Conservation (phyloP, 2,329 filamentous ascomycete genomes). For the Macrophomina phaseolina region DNA sequence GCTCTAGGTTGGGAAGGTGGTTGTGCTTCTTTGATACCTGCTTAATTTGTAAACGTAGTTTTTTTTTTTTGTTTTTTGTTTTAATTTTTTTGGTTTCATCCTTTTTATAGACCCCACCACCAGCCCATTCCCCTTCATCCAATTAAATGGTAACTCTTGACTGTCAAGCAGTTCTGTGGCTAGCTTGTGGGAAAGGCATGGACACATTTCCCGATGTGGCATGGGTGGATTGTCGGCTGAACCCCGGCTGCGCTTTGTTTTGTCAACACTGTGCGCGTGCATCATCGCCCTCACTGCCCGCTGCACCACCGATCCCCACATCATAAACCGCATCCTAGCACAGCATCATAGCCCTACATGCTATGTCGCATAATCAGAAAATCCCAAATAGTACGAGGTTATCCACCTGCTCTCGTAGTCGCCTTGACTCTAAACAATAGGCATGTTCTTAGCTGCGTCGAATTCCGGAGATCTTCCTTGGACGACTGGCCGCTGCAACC, state of each 20-base stretch:
- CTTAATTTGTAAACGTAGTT: slow-evolving; percentile 9
- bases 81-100: not conserved
- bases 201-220: not conserved
- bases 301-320: not conserved
- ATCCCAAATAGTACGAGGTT: not conserved
- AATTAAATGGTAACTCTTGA: no score
- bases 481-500: slow-evolving; percentile 51
- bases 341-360: slow-evolving; percentile 10
- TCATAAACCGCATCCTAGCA: slow-evolving; percentile 6
- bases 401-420: not conserved
- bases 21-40: slow-evolving; percentile 8
- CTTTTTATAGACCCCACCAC: no score
- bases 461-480: slow-evolving; percentile 35
- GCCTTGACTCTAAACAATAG: not conserved
- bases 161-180: not conserved
- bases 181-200: not conserved
- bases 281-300: not conserved
- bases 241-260: slow-evolving; percentile 13
- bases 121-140: no score
- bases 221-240: not conserved
- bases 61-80: not conserved
- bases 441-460: not conserved
- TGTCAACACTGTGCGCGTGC: slow-evolving; percentile 8
- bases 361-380: not conserved
- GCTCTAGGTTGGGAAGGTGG: not conserved